Evolutionary conservation across 2,329 filamentous ascomycete species (phyloP), one percentile per base, ranked within the genome.

Genomic region (Penicillium thymicola): DNA sequence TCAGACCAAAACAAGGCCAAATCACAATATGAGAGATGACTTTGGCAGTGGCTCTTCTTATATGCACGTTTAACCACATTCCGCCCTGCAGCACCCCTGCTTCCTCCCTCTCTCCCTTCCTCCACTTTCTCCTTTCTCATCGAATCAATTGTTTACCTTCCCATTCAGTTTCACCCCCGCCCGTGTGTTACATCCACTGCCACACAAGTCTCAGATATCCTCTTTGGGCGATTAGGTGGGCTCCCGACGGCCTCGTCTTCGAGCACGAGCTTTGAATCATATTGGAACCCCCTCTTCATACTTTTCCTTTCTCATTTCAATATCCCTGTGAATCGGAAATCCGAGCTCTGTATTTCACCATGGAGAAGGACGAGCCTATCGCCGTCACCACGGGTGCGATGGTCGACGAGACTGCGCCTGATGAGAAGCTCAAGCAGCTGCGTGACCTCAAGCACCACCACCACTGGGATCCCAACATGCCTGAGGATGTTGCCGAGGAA

Each of bases 381-480:
- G 65, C 65, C 44, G 48, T 62, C 11, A 61, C 64, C 55, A 51
- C 58, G 21, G 55, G 58, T 44, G 52, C 56, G 21, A 54, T 47
- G 54, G 57, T 60, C 43, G 63, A 68, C 18, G 66, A 65, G 46
- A 61, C 57, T 16, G 65, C 61, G 4, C 57, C 66, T 4, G 62
- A 59, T 43, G 68, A 69, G 30, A 65, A 67, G 4, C 51, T 67
- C n/a, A 46, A 54, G 5, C 65, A 72, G 40, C 76, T 87, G 54
- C 80, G 79, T 66, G 76, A 82, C 54, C 82, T 87, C 66, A 82
- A 85, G 66, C 80, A 81, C 65, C 78, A 82, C 58, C 85, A 88
- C 70, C 80, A 82, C 62, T 81, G 85, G 72, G 85, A 88, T 60
- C 84, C 85, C 38, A 87, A 88, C 65, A 70, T 88, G 61, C 83